Percentiles rank a stretch among this genome's conserved stretches.
These are phyloP conservation scores for Metrosideros polymorpha DNA, from an alignment of 441 rosid species.

Conservation along the genomic window DNA sequence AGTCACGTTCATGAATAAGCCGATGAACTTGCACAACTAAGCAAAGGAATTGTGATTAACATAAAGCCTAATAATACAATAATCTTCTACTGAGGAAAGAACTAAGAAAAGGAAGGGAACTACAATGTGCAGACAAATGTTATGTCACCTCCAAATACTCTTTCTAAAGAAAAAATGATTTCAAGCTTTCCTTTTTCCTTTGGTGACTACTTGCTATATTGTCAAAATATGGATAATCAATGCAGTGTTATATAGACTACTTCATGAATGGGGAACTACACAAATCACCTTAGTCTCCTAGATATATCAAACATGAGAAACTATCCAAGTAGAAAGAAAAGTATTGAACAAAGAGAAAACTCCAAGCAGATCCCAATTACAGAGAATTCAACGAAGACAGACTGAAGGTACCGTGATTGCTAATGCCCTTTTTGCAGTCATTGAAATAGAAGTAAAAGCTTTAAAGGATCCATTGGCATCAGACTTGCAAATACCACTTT, in stretches of 20 bases:
- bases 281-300: neutral
- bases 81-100: constrained; percentile 77
- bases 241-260: neutral
- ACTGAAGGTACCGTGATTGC: neutral
- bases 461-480: neutral
- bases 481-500: too few species aligned
- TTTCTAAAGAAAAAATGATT: constrained; percentile 62
- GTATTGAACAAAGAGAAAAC: neutral
- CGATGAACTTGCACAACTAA: constrained; percentile 61
- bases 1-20: constrained; percentile 78
- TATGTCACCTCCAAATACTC: constrained; percentile 65
- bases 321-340: neutral
- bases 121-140: constrained; percentile 62
- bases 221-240: neutral
- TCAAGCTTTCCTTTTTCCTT: neutral
- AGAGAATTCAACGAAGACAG: neutral
- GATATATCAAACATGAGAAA: neutral
- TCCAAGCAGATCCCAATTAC: neutral
- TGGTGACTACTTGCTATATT: neutral
- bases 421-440: neutral
- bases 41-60: constrained; percentile 77
- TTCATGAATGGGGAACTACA: neutral
- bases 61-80: constrained; percentile 57
- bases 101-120: constrained; percentile 16
- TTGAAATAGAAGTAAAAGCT: neutral